Evolutionary conservation across 495 filamentous ascomycete genomes (phyloP).

Genomic region (Lepidopterella palustris): DNA sequence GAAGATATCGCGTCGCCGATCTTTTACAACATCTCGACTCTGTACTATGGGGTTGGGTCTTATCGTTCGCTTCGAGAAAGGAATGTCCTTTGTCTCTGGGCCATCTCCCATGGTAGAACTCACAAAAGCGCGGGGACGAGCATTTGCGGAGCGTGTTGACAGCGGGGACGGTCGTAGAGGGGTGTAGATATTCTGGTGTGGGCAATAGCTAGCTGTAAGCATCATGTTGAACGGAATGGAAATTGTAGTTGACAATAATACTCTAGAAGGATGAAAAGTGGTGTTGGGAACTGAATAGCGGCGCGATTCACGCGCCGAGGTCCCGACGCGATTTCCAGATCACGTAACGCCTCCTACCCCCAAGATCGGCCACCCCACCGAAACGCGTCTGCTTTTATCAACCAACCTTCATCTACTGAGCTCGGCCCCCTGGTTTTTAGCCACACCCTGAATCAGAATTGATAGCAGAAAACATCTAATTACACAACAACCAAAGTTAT

Average conservation of each 20-base stretch:
- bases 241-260: neutral
- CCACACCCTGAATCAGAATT: too few species aligned
- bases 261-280: too few species aligned
- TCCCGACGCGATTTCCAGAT: too few species aligned
- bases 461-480: too few species aligned
- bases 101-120: conserved; percentile 10
- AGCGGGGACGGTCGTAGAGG: conserved; percentile 34
- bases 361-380: too few species aligned
- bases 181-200: conserved; percentile 13
- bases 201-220: conserved; percentile 14
- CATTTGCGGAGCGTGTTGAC: conserved; percentile 36
- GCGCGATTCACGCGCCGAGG: too few species aligned
- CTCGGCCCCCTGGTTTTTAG: too few species aligned
- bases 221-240: conserved; percentile 11
- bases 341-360: too few species aligned
- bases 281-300: too few species aligned
- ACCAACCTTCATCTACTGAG: too few species aligned
- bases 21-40: conserved; percentile 41
- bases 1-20: conserved; percentile 58
- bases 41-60: conserved; percentile 33
- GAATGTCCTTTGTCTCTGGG: conserved; percentile 1
- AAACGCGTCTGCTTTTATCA: too few species aligned
- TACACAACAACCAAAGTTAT: too few species aligned
- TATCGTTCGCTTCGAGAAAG: conserved; percentile 33
- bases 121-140: conserved; percentile 16